Percentiles rank a stretch among this genome's conserved stretches.
These are phyloP conservation scores for Phlegmacium glaucopus DNA, from an alignment of 768 basidiomycete species.

Conservation along the genomic window DNA sequence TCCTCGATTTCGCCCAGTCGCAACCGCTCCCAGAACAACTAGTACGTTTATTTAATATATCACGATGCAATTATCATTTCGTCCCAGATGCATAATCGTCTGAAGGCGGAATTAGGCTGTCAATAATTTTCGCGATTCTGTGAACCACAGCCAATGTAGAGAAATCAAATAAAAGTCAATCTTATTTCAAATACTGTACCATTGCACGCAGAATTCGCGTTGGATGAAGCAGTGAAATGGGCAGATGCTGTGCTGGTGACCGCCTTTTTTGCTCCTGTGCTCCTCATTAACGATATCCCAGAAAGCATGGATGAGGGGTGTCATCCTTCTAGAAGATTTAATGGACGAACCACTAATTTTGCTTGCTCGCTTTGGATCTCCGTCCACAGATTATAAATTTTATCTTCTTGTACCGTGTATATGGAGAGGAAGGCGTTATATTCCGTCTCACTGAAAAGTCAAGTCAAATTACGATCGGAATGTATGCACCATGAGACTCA, in stretches of 20 bases:
- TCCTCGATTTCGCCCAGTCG: too few relatives aligned
- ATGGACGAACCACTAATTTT: constrained; percentile 5
- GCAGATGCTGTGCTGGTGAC: neutral
- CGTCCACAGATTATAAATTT: constrained; percentile 14
- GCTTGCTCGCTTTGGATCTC: constrained; percentile 10
- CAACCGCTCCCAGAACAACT: too few relatives aligned
- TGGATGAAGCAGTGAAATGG: neutral
- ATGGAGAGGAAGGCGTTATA: constrained; percentile 13
- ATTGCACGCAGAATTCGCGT: neutral
- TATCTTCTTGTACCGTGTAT: constrained; percentile 17
- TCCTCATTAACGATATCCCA: constrained; percentile 10
- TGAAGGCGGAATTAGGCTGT: too few relatives aligned
- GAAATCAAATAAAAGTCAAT: too few relatives aligned
- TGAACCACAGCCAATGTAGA: too few relatives aligned
- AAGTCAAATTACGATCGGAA: too few relatives aligned
- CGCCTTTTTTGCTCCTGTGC: neutral
- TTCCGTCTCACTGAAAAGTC: constrained; percentile 9
- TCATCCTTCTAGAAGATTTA: neutral
- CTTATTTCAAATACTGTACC: neutral
- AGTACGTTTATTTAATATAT: too few relatives aligned
- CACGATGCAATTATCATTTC: too few relatives aligned
- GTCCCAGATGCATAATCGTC: too few relatives aligned
- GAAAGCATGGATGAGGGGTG: too few relatives aligned
- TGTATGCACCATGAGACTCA: neutral
- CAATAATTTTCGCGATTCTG: too few relatives aligned